Evolutionary conservation across 768 basidiomycete genomes (phyloP).

Genomic region (Amanita fuliginea): DNA sequence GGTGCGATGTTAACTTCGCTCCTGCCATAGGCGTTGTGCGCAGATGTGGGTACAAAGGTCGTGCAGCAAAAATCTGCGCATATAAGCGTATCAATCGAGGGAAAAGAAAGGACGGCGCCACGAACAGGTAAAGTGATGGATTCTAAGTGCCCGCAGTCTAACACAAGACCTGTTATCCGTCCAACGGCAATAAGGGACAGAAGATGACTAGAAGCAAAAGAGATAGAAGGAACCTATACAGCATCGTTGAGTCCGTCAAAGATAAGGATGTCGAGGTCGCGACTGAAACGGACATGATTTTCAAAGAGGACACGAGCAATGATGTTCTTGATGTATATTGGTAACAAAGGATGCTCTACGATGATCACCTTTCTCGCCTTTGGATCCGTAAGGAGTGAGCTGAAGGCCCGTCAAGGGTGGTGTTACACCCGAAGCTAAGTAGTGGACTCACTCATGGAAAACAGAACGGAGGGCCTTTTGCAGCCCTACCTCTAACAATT

Average conservation of each 20-base stretch:
- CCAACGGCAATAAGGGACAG: conserved; percentile 81
- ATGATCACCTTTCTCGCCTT: conserved; percentile 92
- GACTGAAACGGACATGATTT: conserved; percentile 54
- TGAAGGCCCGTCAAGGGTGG: conserved; percentile 8
- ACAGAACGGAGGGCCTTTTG: conserved; percentile 63
- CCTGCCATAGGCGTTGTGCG: conserved; percentile 85
- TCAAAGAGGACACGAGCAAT: conserved; percentile 82
- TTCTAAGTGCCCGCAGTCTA: conserved; percentile 90
- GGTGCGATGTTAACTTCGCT: conserved; percentile 63
- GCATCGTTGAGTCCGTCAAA: not conserved
- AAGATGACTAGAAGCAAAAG: conserved; percentile 84
- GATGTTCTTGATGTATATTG: conserved; percentile 78
- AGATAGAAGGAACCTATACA: conserved; percentile 86
- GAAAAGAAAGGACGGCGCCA: conserved; percentile 2
- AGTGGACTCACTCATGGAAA: conserved; percentile 66
- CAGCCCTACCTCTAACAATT: conserved; percentile 56
- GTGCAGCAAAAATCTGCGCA: conserved; percentile 77
- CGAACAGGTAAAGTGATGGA: conserved; percentile 80
- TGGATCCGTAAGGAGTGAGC: conserved; percentile 88
- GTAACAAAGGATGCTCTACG: conserved; percentile 82
- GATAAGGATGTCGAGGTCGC: not conserved
- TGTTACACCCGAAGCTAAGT: not conserved
- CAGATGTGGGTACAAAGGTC: conserved; percentile 77
- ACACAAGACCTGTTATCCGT: conserved; percentile 83
- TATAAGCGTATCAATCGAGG: not conserved